Conservation (phyloP, 2,329 filamentous ascomycete species). For the Sporothrix variecibatus region DNA sequence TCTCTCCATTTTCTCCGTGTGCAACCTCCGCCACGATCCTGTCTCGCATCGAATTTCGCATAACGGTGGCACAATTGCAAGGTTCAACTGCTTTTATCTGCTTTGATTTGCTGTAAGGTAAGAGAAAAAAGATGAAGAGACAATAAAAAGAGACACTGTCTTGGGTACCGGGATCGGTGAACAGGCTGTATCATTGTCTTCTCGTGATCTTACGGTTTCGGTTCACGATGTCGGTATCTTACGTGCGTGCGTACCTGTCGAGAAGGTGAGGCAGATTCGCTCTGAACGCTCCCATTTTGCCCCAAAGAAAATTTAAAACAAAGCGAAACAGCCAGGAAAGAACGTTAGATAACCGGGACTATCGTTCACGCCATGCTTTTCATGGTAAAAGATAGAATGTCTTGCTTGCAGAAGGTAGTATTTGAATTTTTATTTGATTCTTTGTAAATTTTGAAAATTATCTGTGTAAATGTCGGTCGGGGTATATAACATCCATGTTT, state of each 20-base stretch:
- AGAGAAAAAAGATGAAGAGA: neutral
- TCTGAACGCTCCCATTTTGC: neutral
- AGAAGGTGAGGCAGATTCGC: neutral
- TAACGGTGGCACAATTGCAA: neutral
- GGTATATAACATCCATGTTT: neutral
- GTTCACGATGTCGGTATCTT: neutral
- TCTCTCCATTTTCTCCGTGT: neutral
- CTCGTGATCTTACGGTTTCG: neutral
- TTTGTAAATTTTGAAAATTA: neutral
- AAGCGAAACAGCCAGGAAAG: neutral
- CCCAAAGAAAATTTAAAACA: neutral
- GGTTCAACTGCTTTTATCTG: neutral
- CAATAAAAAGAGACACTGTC: neutral
- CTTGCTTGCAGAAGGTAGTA: neutral
- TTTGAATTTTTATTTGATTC: neutral
- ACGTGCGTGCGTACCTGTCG: neutral
- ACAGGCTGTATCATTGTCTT: neutral
- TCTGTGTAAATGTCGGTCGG: neutral
- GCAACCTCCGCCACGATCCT: conserved; percentile 9
- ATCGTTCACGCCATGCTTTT: neutral
- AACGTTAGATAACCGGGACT: neutral
- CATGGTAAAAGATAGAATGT: neutral
- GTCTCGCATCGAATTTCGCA: conserved; percentile 7
- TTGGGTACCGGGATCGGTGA: neutral
- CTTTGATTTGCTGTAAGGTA: neutral